phyloP scores from a whole-genome alignment of 1,284 basidiomycete genomes.

The Sporisorium sorghi region DNA sequence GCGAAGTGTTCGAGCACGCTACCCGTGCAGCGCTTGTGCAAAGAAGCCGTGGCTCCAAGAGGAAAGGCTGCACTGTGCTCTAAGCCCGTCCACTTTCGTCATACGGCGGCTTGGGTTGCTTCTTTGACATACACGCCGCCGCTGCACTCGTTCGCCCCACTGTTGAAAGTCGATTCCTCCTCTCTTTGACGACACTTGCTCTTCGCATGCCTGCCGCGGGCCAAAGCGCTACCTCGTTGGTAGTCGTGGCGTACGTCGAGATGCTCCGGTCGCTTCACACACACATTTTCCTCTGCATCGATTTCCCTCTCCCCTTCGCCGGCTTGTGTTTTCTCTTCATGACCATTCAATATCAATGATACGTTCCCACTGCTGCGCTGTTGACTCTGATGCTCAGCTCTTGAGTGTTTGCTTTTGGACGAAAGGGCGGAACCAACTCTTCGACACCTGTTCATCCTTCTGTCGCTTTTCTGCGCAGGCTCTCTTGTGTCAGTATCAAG shows the following conservation, averaged over 20 bases:
- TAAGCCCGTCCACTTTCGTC: slow-evolving; percentile 66
- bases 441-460: too few species aligned
- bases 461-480: too few species aligned
- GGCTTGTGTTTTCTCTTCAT: neutral
- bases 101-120: neutral
- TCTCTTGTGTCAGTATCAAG: too few species aligned
- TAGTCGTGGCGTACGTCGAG: too few species aligned
- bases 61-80: slow-evolving; percentile 74
- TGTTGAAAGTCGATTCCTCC: slow-evolving; percentile 1
- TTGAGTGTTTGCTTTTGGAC: too few species aligned
- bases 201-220: neutral
- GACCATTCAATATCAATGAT: neutral
- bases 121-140: slow-evolving; percentile 1
- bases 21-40: slow-evolving; percentile 81
- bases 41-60: slow-evolving; percentile 69
- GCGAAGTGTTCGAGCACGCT: slow-evolving; percentile 91
- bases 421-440: too few species aligned
- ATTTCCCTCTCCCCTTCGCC: neutral
- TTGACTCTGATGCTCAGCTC: neutral
- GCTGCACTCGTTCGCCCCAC: slow-evolving; percentile 2
- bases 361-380: neutral
- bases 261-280: neutral
- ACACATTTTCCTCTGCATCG: neutral
- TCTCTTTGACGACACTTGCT: neutral
- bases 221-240: too few species aligned